Conservation (phyloP, 2,329 filamentous ascomycete genomes). For the Apiospora kogelbergensis region DNA sequence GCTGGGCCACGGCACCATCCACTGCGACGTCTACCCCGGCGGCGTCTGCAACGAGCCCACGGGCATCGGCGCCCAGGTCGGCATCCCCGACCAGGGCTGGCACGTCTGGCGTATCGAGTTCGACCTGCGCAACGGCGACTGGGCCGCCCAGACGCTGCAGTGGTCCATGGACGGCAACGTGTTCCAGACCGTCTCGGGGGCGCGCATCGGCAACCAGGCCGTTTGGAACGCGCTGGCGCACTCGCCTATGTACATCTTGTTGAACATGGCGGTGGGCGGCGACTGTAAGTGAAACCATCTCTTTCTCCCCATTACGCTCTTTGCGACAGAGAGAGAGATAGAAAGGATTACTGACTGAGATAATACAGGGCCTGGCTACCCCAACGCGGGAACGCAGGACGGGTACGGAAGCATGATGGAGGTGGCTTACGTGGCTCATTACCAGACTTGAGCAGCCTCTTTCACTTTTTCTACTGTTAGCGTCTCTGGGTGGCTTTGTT, state of each 20-base stretch:
- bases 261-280: constrained; percentile 49
- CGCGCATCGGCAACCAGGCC: constrained; percentile 38
- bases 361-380: constrained; percentile 41
- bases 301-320: too few species aligned
- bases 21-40: constrained; percentile 40
- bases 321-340: neutral
- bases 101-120: constrained; percentile 49
- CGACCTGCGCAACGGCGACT: constrained; percentile 43
- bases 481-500: neutral
- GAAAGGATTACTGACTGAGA: neutral
- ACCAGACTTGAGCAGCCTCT: constrained; percentile 12
- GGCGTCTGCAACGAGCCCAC: constrained; percentile 43
- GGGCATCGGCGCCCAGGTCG: constrained; percentile 22
- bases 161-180: constrained; percentile 48
- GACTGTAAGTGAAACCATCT: constrained; percentile 24
- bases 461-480: neutral
- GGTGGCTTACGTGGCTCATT: constrained; percentile 47
- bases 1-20: constrained; percentile 37
- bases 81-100: constrained; percentile 44
- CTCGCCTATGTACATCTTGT: constrained; percentile 43
- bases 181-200: constrained; percentile 44
- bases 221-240: constrained; percentile 45
- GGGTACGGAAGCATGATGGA: constrained; percentile 51
- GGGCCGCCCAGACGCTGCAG: constrained; percentile 47
- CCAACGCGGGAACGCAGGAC: constrained; percentile 44